Percentiles rank a stretch among this genome's conserved stretches.
Evolutionary conservation across 169 alveolate species (phyloP).

Genomic region (Plasmodium falciparum): DNA sequence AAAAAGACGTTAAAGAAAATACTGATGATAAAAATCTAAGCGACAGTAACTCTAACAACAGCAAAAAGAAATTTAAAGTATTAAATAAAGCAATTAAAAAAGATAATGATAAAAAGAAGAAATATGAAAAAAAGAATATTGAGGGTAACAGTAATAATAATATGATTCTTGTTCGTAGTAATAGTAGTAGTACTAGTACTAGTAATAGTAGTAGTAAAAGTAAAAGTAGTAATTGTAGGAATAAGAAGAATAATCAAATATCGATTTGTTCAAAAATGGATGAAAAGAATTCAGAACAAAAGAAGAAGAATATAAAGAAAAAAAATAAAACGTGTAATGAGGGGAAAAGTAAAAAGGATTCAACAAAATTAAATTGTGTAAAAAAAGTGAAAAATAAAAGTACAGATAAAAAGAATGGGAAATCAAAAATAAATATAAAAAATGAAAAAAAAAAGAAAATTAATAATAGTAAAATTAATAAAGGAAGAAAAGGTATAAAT

Average conservation of each 20-base stretch:
- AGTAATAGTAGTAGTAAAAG: not conserved
- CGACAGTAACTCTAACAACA: not conserved
- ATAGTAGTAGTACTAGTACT: not conserved
- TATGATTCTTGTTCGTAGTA: not conserved
- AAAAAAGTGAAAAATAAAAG: not conserved
- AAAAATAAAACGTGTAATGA: not conserved
- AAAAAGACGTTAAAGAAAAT: too few relatives aligned
- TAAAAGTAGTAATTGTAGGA: not conserved
- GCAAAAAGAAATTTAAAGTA: not conserved
- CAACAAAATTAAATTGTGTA: not conserved
- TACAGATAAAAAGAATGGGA: not conserved
- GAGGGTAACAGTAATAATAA: not conserved
- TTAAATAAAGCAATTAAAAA: not conserved
- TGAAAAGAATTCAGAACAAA: not conserved
- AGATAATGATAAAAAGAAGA: constrained; percentile 4
- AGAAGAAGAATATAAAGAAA: not conserved
- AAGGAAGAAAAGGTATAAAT: not conserved
- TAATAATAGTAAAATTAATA: constrained; percentile 1
- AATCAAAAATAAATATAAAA: not conserved
- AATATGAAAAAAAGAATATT: not conserved
- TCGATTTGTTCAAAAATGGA: not conserved
- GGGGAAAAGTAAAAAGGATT: not conserved
- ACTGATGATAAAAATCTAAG: not conserved
- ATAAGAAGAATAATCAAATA: too few relatives aligned
- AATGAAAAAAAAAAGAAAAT: not conserved